phyloP scores from a whole-genome alignment of 768 basidiomycete genomes.

The Lactifluus hygrophoroides region DNA sequence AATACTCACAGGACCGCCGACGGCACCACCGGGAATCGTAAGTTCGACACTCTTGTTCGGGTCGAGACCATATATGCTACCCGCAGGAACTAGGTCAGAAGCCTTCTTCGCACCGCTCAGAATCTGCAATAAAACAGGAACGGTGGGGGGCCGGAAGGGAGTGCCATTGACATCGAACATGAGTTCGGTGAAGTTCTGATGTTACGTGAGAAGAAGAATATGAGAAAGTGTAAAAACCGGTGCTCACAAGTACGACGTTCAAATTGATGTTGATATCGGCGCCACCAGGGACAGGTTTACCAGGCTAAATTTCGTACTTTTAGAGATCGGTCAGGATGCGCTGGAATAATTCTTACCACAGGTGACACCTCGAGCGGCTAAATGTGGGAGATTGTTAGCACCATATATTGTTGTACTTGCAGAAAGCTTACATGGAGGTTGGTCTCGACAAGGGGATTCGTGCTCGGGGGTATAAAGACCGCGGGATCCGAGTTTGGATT shows the following conservation, averaged over 20 bases:
- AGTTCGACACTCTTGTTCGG: background rate
- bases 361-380: conserved; percentile 13
- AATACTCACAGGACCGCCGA: conserved; percentile 4
- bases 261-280: conserved; percentile 21
- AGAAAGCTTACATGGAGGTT: conserved; percentile 15
- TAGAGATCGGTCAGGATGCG: background rate
- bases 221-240: background rate
- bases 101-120: conserved; percentile 1
- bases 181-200: background rate
- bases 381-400: background rate
- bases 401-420: background rate
- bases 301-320: conserved; percentile 16
- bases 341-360: conserved; percentile 1
- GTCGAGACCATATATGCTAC: conserved; percentile 6
- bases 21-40: conserved; percentile 4
- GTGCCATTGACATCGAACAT: background rate
- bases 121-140: conserved; percentile 16
- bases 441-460: conserved; percentile 18
- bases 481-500: conserved; percentile 30
- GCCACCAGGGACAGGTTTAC: conserved; percentile 19
- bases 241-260: conserved; percentile 18
- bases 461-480: conserved; percentile 10
- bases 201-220: background rate
- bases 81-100: background rate
- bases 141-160: background rate